Evolutionary conservation across 2,329 filamentous ascomycete genomes (phyloP), one percentile per base, ranked within the genome.

Genomic region (Cordyceps javanica): DNA sequence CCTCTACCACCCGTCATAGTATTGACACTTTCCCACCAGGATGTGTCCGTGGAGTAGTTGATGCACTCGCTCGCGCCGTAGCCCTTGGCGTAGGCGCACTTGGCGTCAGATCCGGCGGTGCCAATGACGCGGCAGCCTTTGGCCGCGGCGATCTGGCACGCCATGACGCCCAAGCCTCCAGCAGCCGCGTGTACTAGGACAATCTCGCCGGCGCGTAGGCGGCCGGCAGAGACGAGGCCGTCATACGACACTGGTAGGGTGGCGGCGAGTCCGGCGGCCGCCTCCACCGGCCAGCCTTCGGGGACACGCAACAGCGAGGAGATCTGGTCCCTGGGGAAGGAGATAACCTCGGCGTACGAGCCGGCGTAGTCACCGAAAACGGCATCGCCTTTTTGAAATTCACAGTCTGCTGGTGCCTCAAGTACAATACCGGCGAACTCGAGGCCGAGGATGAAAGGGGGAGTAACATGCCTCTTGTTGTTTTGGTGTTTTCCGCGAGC

Each of bases 401-500:
- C 59, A 16, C 69, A 72, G 14, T 55, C 41, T 5, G 66, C 21
- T 0, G 77, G 73, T 0, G 74, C 65, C 2, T 68, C 68, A 34
- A 76, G 60, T 1, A 86, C 71, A 2, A 76, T 70, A n/a, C 82
- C 82, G 1, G 81, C 73, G 63, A 85, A 86, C 65, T 86, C 82
- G n/a, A 80, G 79, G 13, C 82, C 82, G 0, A 85, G 74, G 1
- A 75, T 76, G 68, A 86, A 86, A 0, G 82, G 82, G 1, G 82
- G 82, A 32, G 71, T 72, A 38, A 82, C 75, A 55, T 82, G 76
- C n/a, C 73, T 74, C 30, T 71, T 73, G 65, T 84, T 85, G 65
- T 85, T 86, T 63, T 86, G 82, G 63, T 86, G 82, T 61, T 78
- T 76, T 8, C 82, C 82, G 64, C 75, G 74, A 2, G 78, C 79